Evolutionary conservation across 169 alveolate species (phyloP).

Genomic region (Blepharisma undulans): DNA sequence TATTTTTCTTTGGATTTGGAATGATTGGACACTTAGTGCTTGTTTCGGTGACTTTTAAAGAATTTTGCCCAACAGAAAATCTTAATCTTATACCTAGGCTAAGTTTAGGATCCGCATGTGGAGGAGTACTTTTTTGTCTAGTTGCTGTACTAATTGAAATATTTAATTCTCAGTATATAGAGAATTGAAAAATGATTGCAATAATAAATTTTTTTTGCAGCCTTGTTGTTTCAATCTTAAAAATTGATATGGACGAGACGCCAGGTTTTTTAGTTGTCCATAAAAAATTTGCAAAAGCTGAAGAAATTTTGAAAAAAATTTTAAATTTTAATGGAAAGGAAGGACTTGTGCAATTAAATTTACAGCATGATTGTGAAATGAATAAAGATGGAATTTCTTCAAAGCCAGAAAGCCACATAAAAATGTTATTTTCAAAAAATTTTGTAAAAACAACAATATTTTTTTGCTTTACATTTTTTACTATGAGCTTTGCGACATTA

Average conservation of each 20-base stretch:
- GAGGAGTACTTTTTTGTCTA: neutral
- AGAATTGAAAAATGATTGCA: neutral
- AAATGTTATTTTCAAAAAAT: neutral
- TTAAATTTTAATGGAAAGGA: neutral
- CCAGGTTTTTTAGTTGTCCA: neutral
- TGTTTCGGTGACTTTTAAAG: neutral
- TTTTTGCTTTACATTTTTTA: too few relatives aligned
- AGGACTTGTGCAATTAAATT: neutral
- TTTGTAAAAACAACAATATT: neutral
- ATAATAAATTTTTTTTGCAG: neutral
- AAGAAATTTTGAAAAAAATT: neutral
- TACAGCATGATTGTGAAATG: neutral
- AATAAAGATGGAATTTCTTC: neutral
- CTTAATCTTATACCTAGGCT: neutral
- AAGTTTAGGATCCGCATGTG: neutral
- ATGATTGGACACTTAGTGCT: neutral
- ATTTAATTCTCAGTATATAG: neutral
- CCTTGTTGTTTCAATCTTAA: neutral
- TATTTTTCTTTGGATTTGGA: neutral
- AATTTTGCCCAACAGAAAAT: constrained; percentile 9
- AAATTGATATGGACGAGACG: neutral
- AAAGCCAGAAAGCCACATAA: neutral
- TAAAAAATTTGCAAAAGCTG: neutral
- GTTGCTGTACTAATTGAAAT: neutral
- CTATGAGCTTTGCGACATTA: neutral